Evolutionary conservation across 495 filamentous ascomycete species (phyloP).

Genomic region (Tetracladium setigerum): DNA sequence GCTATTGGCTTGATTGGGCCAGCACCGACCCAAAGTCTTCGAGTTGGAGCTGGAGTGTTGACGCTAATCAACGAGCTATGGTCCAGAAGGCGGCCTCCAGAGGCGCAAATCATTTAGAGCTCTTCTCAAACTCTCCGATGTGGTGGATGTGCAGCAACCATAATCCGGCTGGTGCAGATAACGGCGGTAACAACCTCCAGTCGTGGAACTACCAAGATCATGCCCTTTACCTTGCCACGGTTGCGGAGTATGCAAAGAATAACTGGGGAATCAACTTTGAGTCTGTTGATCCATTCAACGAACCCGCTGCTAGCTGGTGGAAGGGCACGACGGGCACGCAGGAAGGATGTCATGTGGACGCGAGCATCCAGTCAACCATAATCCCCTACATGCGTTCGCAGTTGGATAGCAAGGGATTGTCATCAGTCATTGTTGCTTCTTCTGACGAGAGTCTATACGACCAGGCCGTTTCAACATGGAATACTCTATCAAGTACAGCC

Average conservation of each 20-base stretch:
- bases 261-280: constrained; percentile 28
- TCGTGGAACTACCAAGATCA: constrained; percentile 30
- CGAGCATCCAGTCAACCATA: constrained; percentile 21
- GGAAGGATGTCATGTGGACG: constrained; percentile 29
- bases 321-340: constrained; percentile 28
- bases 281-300: constrained; percentile 32
- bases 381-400: constrained; percentile 20
- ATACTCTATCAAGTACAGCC: constrained; percentile 19
- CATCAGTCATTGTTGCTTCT: constrained; percentile 21
- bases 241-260: constrained; percentile 28
- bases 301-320: constrained; percentile 32
- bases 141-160: constrained; percentile 35
- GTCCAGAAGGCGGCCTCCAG: constrained; percentile 24
- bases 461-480: constrained; percentile 24
- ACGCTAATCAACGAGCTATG: constrained; percentile 27
- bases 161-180: constrained; percentile 28
- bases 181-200: constrained; percentile 28
- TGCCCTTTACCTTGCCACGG: constrained; percentile 30
- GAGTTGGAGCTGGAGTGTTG: constrained; percentile 28
- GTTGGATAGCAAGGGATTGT: constrained; percentile 23
- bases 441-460: constrained; percentile 29
- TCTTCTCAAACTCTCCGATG: constrained; percentile 34
- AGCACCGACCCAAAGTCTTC: constrained; percentile 18
- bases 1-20: constrained; percentile 30
- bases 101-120: constrained; percentile 28